These are phyloP conservation scores for Leptographium galeiforme DNA, from an alignment of 2,329 filamentous ascomycete species.

Conservation along the genomic window DNA sequence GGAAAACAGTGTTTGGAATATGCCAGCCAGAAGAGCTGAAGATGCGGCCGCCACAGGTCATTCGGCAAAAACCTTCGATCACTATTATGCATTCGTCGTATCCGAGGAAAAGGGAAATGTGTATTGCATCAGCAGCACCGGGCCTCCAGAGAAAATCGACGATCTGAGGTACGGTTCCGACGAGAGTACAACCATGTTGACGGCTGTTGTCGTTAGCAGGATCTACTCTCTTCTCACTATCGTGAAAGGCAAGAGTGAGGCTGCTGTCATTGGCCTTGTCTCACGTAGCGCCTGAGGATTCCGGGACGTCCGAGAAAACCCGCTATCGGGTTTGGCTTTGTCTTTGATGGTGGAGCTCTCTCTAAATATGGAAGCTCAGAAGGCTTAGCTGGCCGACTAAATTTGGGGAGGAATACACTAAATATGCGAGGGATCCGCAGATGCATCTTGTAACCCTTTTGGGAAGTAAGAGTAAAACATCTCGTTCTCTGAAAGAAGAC, in stretches of 20 bases:
- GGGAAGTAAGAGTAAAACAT: no score
- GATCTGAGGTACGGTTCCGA: not conserved
- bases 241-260: not conserved
- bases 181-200: not conserved
- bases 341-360: no score
- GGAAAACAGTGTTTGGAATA: not conserved
- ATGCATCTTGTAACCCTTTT: no score
- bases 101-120: not conserved
- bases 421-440: not conserved
- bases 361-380: no score
- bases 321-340: no score
- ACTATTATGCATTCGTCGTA: constrained; percentile 1
- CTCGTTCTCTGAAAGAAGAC: no score
- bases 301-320: no score
- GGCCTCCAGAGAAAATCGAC: not conserved
- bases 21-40: not conserved
- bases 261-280: not conserved
- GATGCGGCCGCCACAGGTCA: not conserved
- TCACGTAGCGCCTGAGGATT: not conserved
- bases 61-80: not conserved
- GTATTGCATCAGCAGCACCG: not conserved
- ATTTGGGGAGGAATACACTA: not conserved
- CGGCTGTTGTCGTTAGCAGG: not conserved
- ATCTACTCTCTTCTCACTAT: not conserved
- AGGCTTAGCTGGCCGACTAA: no score